Percentiles rank a stretch among this genome's conserved stretches.
phyloP scores from a whole-genome alignment of 441 rosid genomes.

The Gossypium trilobum region DNA sequence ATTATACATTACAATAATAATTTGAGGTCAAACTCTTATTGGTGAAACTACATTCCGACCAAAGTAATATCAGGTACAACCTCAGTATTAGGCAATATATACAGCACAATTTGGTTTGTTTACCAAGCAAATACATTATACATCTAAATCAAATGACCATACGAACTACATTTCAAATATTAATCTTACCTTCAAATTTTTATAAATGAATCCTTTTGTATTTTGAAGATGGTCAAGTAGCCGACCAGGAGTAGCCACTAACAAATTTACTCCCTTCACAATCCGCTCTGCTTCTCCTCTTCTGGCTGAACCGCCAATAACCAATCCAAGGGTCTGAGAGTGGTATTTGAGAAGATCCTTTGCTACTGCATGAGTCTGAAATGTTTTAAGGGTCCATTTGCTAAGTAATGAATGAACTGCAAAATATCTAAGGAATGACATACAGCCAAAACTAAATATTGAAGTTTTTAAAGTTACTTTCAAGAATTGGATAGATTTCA shows the following conservation, averaged over 20 bases:
- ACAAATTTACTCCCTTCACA: conserved; percentile 69
- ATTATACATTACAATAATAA: neutral
- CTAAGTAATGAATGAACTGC: neutral
- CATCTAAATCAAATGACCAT: neutral
- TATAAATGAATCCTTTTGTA: conserved; percentile 74
- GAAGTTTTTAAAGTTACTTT: neutral
- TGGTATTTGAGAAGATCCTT: conserved; percentile 81
- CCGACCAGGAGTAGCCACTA: conserved; percentile 95
- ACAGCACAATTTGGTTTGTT: neutral
- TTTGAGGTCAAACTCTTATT: neutral
- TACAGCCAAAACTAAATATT: neutral
- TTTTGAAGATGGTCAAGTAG: conserved; percentile 96
- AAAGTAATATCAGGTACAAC: neutral
- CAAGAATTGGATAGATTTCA: neutral
- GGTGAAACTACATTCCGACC: neutral
- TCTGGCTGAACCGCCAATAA: conserved; percentile 83
- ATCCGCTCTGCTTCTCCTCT: conserved; percentile 79
- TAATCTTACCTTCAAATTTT: conserved; percentile 69
- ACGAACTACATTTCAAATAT: neutral
- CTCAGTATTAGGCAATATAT: neutral
- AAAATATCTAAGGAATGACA: neutral
- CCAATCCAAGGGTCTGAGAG: conserved; percentile 77
- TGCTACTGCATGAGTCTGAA: conserved; percentile 85
- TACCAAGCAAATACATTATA: neutral
- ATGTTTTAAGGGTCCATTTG: conserved; percentile 8